phyloP scores from a whole-genome alignment of 2,329 filamentous ascomycete genomes.

The Cladosporium sphaerospermum region DNA sequence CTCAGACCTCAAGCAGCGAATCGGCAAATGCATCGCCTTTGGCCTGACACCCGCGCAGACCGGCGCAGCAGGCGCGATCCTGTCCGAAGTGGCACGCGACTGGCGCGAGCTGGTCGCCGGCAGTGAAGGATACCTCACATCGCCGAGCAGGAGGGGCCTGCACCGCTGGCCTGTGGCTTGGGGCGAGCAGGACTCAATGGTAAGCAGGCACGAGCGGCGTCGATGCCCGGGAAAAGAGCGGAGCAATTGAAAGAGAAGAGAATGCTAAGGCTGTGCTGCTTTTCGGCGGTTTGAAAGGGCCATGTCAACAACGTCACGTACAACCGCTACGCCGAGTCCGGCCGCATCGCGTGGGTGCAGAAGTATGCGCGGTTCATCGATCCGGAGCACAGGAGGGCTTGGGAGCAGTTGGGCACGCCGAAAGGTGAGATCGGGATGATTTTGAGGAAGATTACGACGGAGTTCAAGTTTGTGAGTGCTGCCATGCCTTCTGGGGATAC shows the following conservation, averaged over 20 bases:
- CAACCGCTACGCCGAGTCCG: conserved; percentile 75
- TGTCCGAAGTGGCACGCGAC: conserved; percentile 54
- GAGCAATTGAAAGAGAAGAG: conserved; percentile 2
- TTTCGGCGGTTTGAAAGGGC: conserved; percentile 33
- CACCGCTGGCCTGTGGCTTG: conserved; percentile 65
- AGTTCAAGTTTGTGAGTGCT: conserved; percentile 76
- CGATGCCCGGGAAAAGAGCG: background rate
- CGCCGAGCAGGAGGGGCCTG: conserved; percentile 54
- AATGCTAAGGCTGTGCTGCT: conserved; percentile 10
- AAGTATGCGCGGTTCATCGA: conserved; percentile 62
- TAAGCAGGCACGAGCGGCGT: conserved; percentile 29
- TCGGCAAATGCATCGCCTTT: conserved; percentile 71
- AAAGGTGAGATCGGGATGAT: conserved; percentile 62
- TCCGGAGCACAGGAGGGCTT: conserved; percentile 54
- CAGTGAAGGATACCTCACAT: conserved; percentile 68
- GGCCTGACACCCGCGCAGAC: conserved; percentile 58
- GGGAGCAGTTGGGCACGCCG: conserved; percentile 64
- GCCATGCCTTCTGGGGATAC: background rate
- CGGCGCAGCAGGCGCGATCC: conserved; percentile 51
- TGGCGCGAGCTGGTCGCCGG: conserved; percentile 70
- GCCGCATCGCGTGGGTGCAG: conserved; percentile 69
- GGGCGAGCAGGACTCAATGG: conserved; percentile 72
- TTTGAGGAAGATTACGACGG: conserved; percentile 68
- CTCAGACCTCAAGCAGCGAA: conserved; percentile 56
- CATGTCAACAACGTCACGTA: conserved; percentile 88